phyloP scores from a whole-genome alignment of 2,329 filamentous ascomycete genomes.

The Pseudogymnoascus sp. region DNA sequence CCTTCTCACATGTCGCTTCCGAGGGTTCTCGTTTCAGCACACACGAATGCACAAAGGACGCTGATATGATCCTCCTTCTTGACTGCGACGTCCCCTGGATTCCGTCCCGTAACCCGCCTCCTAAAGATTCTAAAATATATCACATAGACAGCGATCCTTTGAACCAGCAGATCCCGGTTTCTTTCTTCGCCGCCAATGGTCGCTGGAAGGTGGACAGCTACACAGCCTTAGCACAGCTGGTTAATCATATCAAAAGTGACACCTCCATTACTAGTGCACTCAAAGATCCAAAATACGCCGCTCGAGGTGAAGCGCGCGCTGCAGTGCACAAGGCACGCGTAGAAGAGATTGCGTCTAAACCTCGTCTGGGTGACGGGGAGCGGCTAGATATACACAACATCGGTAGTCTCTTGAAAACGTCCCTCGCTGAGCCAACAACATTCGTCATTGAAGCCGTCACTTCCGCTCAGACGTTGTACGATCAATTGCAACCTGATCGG shows the following conservation, averaged over 20 bases:
- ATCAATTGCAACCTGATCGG: neutral
- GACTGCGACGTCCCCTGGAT: slow-evolving; percentile 68
- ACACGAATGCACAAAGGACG: slow-evolving; percentile 45
- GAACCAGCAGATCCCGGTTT: slow-evolving; percentile 52
- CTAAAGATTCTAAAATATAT: slow-evolving; percentile 47
- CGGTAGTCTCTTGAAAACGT: neutral
- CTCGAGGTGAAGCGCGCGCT: slow-evolving; percentile 11
- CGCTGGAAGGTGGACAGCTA: slow-evolving; percentile 43
- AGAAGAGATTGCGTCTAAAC: slow-evolving; percentile 19
- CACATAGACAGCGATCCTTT: slow-evolving; percentile 61
- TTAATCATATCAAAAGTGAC: slow-evolving; percentile 20
- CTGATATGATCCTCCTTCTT: slow-evolving; percentile 57
- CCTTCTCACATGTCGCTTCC: slow-evolving; percentile 30
- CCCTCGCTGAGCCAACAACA: neutral
- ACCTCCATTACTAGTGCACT: neutral
- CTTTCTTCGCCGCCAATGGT: slow-evolving; percentile 45
- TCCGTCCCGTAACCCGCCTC: slow-evolving; percentile 52
- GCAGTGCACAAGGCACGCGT: slow-evolving; percentile 20
- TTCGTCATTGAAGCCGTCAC: neutral
- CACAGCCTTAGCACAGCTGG: slow-evolving; percentile 33
- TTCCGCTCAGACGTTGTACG: neutral
- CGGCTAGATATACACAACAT: slow-evolving; percentile 15
- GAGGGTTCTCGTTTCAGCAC: slow-evolving; percentile 49
- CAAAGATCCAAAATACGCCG: neutral
- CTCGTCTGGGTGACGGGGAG: slow-evolving; percentile 18